Base-by-base conservation (phyloP, 805 yeast genomes). In the Tetrapisispora namnaoensis region DNA sequence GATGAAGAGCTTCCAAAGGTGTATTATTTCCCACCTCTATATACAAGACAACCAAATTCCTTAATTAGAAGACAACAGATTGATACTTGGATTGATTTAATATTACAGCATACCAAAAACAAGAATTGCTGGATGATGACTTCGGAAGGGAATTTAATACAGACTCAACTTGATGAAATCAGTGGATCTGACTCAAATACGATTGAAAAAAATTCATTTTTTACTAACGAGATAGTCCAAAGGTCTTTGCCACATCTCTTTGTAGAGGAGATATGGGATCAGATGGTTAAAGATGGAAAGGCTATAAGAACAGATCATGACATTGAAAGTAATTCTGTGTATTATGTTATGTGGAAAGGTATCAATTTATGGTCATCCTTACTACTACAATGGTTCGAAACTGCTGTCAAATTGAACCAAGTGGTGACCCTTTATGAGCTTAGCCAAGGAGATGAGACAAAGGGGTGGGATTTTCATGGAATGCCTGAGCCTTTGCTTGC, bases 21-120 rank as follows among this genome's bases (percentile, higher is more conserved):
- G 18, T 80, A 80, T 58, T 71, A 78, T 37, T 91, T 89, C 65
- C 97, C 97, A 6, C 99, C 99, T 0, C 79, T 91, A 55, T 91
- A 80, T 69, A 93, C 98, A 9, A 75, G 79, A 52, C 99, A 91
- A 67, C 89, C 93, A 21, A 90, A 91, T 57, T 76, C 80, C 36
- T 79, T 85, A 11, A 83, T 93, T 1, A 78, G 86, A 70, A 74
- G 76, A 30, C 81, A 87, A 11, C 99, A 91, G 65, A 68, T 84
- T 16, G 73, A 74, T n/a, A 78, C 84, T 48, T 91, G 99, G 99
- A 69, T 73, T 27, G 70, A 76, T 41, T 66, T 91, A 27, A 68
- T 91, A 0, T 62, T 83, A 10, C 70, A 72, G 6, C 86, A 78
- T 56, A 82, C 95, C 56, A 72, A 76, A 53, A 69, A 64, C 48